Conservation (phyloP, 2,329 filamentous ascomycete species). For the Fusarium incarnatum region DNA sequence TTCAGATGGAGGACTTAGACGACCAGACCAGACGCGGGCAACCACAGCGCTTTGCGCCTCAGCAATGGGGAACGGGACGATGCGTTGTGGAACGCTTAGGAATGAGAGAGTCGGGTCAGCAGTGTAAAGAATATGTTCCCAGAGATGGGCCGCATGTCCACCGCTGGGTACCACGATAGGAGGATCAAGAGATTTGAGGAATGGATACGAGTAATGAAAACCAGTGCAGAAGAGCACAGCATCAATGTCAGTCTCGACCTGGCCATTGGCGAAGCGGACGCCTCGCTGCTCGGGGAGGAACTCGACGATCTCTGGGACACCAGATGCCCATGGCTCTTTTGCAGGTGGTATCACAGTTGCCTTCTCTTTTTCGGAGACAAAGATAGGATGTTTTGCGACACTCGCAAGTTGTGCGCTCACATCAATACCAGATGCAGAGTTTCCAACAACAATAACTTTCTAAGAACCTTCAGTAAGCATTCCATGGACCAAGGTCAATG, state of each 20-base stretch:
- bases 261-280: constrained; percentile 72
- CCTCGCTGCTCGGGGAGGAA: constrained; percentile 58
- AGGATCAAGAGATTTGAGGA: constrained; percentile 61
- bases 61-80: constrained; percentile 78
- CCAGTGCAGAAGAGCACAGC: constrained; percentile 85
- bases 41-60: constrained; percentile 77
- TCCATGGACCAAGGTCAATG: accelerated
- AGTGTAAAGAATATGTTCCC: constrained; percentile 76
- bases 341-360: constrained; percentile 42
- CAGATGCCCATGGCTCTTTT: constrained; percentile 49
- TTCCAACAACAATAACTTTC: constrained; percentile 75
- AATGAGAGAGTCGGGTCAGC: constrained; percentile 74
- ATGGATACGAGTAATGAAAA: constrained; percentile 85
- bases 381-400: constrained; percentile 64
- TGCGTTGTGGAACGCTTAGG: constrained; percentile 72
- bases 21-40: constrained; percentile 73
- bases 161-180: constrained; percentile 70
- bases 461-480: constrained; percentile 51
- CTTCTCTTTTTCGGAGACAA: constrained; percentile 63
- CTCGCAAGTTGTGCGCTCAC: constrained; percentile 72
- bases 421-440: constrained; percentile 77
- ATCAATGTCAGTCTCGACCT: constrained; percentile 74
- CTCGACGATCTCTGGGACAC: constrained; percentile 60
- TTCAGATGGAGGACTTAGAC: constrained; percentile 65
- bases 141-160: constrained; percentile 73